Base-by-base conservation (phyloP, 2,329 filamentous ascomycete species). In the Aspergillus pseudoterreus region DNA sequence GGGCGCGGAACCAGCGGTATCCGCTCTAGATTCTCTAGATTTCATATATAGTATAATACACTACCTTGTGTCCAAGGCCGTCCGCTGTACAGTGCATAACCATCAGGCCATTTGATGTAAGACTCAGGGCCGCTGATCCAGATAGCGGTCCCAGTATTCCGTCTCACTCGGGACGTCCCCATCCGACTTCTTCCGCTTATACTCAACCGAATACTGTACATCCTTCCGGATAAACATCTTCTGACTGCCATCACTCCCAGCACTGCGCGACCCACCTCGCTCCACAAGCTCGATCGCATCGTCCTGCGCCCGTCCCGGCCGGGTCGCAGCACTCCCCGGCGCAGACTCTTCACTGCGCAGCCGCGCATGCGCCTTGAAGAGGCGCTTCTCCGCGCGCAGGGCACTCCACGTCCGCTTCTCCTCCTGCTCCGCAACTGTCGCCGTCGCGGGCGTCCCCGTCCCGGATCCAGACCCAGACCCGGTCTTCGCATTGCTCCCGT, bases 211-310 rank as follows among this genome's bases (percentile, higher is more conserved):
- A 46, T 65, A 67, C 41, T 60, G 55, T 30, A 70, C 57, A 48
- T 70, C 66, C 51, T 70, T 70, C 43, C 61, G 59, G 42, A 70
- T 70, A 22, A 68, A 63, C 67, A 70, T 67, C 51, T 51, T 60
- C 9, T 56, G 52, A 15, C 45, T 58, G 10, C 52, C 56, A 33
- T 55, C 53, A 48, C 56, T 59, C 12, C 22, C 50, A 14, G 24
- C 19, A 50, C 53, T 50, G 14, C 19, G 11, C 14, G 24, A 44
- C 24, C 39, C 30, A 52, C 21, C 32, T 17, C 43, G 39, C 12
- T 53, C 52, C 22, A 49, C 52, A 41, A 58, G 35, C 45, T 60
- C 57, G 46, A 60, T 58, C 9, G 30, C 22, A n/a, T 43, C 33
- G 15, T 33, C 46, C 1, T 33, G 19, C 21, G 11, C 24, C 5